Conservation (phyloP, 768 basidiomycete species). For the Hericium coralloides region DNA sequence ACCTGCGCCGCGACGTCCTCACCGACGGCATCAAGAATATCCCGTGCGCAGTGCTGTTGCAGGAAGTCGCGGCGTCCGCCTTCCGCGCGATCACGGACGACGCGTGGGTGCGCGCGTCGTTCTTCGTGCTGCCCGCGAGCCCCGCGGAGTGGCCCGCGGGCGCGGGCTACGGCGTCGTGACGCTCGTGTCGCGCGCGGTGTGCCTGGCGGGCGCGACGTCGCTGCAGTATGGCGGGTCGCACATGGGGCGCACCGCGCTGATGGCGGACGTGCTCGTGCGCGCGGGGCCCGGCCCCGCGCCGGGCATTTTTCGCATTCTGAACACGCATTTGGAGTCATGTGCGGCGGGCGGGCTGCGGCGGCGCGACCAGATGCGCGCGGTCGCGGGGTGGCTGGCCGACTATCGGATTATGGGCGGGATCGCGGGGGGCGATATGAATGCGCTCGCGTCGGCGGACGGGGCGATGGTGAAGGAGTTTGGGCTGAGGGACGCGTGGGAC, state of each 20-base stretch:
- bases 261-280: constrained; percentile 38
- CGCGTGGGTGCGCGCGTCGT: constrained; percentile 55
- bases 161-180: constrained; percentile 56
- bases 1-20: constrained; percentile 48
- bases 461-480: constrained; percentile 32
- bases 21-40: constrained; percentile 33
- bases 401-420: constrained; percentile 40
- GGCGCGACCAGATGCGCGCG: constrained; percentile 41
- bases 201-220: constrained; percentile 39
- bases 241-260: constrained; percentile 46
- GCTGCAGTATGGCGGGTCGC: constrained; percentile 43
- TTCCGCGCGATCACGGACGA: constrained; percentile 42
- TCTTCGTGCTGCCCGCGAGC: constrained; percentile 47
- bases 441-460: constrained; percentile 41
- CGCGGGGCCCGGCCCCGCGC: constrained; percentile 17
- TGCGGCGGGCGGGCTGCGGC: constrained; percentile 28
- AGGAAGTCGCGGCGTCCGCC: constrained; percentile 47
- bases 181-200: constrained; percentile 52
- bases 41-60: constrained; percentile 58
- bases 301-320: constrained; percentile 44
- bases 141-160: constrained; percentile 44
- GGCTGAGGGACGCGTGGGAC: constrained; percentile 54
- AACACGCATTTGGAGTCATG: constrained; percentile 75
- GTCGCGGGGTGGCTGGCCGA: constrained; percentile 43
- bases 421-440: constrained; percentile 72